Evolutionary conservation across 192 early-diverging fungal genomes (phyloP).

Genomic region (Coemansia sp.): DNA sequence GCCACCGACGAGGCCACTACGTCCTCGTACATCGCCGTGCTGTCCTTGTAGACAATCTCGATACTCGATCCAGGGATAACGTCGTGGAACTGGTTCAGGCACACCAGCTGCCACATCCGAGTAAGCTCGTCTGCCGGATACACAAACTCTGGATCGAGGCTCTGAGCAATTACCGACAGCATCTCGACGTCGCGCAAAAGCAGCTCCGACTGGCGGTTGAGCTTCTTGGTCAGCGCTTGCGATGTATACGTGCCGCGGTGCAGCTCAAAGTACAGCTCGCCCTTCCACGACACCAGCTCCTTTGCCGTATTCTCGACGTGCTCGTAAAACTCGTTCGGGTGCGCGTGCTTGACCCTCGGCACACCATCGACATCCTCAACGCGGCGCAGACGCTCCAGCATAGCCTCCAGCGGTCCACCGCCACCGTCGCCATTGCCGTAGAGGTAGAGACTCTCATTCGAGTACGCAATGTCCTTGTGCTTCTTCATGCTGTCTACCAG

Average conservation of each 20-base stretch:
- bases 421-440: conserved; percentile 98
- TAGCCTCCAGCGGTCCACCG: conserved; percentile 80
- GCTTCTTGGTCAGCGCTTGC: conserved; percentile 82
- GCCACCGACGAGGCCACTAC: conserved; percentile 37
- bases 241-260: conserved; percentile 98
- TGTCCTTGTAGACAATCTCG: conserved; percentile 90
- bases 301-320: conserved; percentile 68
- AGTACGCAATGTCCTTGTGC: conserved; percentile 87
- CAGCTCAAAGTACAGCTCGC: conserved; percentile 98
- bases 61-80: conserved; percentile 93
- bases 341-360: conserved; percentile 71
- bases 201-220: conserved; percentile 85
- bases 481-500: conserved; percentile 71
- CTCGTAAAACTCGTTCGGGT: conserved; percentile 87
- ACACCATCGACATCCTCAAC: conserved; percentile 79
- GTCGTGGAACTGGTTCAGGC: conserved; percentile 98
- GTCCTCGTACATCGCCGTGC: conserved; percentile 56
- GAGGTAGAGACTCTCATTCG: conserved; percentile 84
- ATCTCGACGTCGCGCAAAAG: conserved; percentile 87
- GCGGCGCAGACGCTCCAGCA: conserved; percentile 83
- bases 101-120: conserved; percentile 85
- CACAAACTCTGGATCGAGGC: conserved; percentile 19
- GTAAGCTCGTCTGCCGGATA: conserved; percentile 82
- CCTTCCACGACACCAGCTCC: conserved; percentile 86
- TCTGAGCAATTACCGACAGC: conserved; percentile 59